Conservation (phyloP, 805 yeast genomes). For the Cephaloascus albidus region DNA sequence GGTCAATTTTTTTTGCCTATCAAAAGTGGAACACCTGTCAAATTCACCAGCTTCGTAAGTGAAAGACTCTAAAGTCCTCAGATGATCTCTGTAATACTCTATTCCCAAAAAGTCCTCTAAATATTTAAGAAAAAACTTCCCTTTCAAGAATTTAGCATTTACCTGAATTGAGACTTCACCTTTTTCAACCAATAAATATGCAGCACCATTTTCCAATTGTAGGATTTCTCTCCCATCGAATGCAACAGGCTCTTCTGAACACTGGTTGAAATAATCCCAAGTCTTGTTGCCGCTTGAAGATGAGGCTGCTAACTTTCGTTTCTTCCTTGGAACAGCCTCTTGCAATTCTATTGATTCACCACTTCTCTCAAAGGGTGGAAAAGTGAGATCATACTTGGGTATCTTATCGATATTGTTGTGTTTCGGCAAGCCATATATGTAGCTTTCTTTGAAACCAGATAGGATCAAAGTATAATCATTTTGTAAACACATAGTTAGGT, state of each 20-base stretch:
- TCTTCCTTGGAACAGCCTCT: too few relatives aligned
- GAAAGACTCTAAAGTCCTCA: too few relatives aligned
- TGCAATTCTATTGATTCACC: not conserved
- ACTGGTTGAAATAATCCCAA: not conserved
- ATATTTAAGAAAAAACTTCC: not conserved
- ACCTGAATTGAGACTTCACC: not conserved
- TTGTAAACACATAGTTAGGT: constrained; percentile 6
- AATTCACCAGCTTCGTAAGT: not conserved
- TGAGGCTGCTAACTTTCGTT: not conserved
- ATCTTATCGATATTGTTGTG: not conserved
- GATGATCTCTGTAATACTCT: not conserved
- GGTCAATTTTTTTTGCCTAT: not conserved
- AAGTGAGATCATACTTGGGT: not conserved
- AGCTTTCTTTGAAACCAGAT: constrained; percentile 3
- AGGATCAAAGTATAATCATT: constrained; percentile 2
- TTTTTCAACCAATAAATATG: not conserved
- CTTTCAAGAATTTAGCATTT: not conserved
- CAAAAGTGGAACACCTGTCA: not conserved
- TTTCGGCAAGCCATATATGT: constrained; percentile 3
- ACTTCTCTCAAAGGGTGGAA: not conserved
- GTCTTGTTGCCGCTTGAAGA: not conserved
- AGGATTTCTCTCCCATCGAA: not conserved
- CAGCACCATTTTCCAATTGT: not conserved
- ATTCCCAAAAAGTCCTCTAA: not conserved
- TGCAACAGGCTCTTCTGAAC: not conserved